phyloP scores from a whole-genome alignment of 306 rosid genomes.

The Rosa lucieae region DNA sequence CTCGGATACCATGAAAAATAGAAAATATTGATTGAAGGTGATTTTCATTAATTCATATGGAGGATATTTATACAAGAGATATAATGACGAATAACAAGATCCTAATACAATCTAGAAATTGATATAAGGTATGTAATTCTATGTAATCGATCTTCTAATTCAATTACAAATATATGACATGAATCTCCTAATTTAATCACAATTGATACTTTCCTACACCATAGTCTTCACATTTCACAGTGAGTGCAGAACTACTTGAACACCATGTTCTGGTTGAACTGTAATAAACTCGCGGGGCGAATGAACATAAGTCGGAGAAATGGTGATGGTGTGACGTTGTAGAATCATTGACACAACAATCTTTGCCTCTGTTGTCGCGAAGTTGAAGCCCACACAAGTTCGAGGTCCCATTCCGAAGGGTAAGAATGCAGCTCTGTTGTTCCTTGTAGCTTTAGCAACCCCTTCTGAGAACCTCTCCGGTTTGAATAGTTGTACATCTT shows the following conservation, averaged over 20 bases:
- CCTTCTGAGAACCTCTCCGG: slow-evolving; percentile 23
- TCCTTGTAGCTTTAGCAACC: slow-evolving; percentile 12
- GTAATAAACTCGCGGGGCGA: slow-evolving; percentile 9
- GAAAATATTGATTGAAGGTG: too few species aligned
- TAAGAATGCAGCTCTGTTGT: slow-evolving; percentile 12
- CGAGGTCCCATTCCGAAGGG: slow-evolving; percentile 15
- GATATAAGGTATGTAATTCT: too few species aligned
- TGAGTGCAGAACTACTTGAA: slow-evolving; percentile 20
- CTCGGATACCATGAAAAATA: too few species aligned
- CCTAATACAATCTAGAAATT: too few species aligned
- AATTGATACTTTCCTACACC: too few species aligned
- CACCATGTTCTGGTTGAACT: slow-evolving; percentile 21
- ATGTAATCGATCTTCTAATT: too few species aligned
- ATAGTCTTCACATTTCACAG: not conserved
- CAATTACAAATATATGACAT: too few species aligned
- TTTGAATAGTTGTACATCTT: slow-evolving; percentile 12
- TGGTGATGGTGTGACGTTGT: slow-evolving; percentile 20
- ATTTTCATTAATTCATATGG: too few species aligned
- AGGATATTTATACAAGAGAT: too few species aligned
- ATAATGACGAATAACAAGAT: too few species aligned
- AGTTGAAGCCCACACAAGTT: slow-evolving; percentile 20
- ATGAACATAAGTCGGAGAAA: slow-evolving; percentile 11
- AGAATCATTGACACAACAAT: slow-evolving; percentile 27
- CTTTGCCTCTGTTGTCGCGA: slow-evolving; percentile 20
- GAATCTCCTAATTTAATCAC: too few species aligned